Percentiles rank a stretch among this genome's conserved stretches.
Evolutionary conservation across 305 asterid species (phyloP).

Genomic region (Fraxinus angustifolia): DNA sequence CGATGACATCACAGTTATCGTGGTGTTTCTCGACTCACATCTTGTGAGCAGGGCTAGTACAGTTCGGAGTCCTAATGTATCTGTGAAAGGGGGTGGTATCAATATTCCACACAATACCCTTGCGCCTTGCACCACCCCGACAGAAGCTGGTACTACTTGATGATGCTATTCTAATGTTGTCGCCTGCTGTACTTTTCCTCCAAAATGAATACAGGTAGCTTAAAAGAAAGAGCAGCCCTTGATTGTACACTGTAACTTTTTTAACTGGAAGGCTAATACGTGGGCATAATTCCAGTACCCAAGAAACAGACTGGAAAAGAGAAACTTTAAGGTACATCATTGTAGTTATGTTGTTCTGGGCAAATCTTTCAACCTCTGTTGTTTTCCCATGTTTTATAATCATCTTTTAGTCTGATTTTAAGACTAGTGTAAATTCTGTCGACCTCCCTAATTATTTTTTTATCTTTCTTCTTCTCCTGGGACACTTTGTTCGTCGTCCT

Average conservation of each 20-base stretch:
- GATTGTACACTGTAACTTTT: constrained; percentile 34
- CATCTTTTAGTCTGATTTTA: constrained; percentile 16
- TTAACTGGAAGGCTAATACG: constrained; percentile 41
- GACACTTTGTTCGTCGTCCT: neutral
- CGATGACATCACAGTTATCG: constrained; percentile 80
- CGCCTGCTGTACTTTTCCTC: constrained; percentile 37
- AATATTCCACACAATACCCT: constrained; percentile 30
- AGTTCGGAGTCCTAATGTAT: constrained; percentile 33
- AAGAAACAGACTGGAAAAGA: constrained; percentile 25
- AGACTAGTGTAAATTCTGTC: constrained; percentile 25
- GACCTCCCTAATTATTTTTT: neutral
- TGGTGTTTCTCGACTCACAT: constrained; percentile 62
- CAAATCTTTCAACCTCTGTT: constrained; percentile 21
- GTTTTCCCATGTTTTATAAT: constrained; percentile 20
- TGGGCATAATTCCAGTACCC: constrained; percentile 25
- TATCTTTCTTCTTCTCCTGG: neutral
- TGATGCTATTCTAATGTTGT: constrained; percentile 13
- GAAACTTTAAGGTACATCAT: constrained; percentile 36
- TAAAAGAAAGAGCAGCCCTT: constrained; percentile 28
- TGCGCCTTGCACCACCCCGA: constrained; percentile 30
- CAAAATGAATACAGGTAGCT: constrained; percentile 47
- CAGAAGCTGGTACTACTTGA: constrained; percentile 27
- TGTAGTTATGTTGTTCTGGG: constrained; percentile 30
- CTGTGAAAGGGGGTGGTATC: constrained; percentile 46
- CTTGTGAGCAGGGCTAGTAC: constrained; percentile 52